Percentiles rank a stretch among this genome's conserved stretches.
These are phyloP conservation scores for Termitomyces sp. DNA, from an alignment of 1,284 basidiomycete genomes.

Conservation along the genomic window DNA sequence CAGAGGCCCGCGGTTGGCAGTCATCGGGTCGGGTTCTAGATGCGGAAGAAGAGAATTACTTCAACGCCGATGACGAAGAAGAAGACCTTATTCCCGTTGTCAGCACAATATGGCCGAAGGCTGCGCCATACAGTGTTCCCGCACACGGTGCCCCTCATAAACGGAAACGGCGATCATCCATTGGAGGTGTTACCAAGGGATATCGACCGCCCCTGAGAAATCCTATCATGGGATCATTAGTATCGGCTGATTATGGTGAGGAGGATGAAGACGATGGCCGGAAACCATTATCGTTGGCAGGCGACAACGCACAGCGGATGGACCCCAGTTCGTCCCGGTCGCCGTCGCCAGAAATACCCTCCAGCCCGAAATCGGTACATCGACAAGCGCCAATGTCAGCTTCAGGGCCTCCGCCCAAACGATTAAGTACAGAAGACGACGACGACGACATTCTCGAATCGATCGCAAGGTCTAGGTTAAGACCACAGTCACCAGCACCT, in stretches of 20 bases:
- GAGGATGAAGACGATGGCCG: slow-evolving; percentile 46
- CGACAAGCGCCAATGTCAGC: slow-evolving; percentile 32
- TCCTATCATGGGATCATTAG: slow-evolving; percentile 52
- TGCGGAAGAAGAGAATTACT: slow-evolving; percentile 85
- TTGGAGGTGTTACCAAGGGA: slow-evolving; percentile 31
- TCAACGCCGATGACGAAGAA: slow-evolving; percentile 76
- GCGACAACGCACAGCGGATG: slow-evolving; percentile 4
- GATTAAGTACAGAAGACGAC: slow-evolving; percentile 37
- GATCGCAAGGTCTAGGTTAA: slow-evolving; percentile 39
- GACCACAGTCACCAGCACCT: slow-evolving; percentile 38
- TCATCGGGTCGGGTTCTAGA: slow-evolving; percentile 52
- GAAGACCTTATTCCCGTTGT: slow-evolving; percentile 41
- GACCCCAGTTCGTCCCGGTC: slow-evolving; percentile 19
- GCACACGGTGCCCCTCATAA: slow-evolving; percentile 37
- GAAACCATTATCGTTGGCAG: slow-evolving; percentile 8
- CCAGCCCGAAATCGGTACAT: slow-evolving; percentile 35
- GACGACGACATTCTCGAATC: slow-evolving; percentile 52
- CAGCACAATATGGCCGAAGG: slow-evolving; percentile 34
- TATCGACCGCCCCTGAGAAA: slow-evolving; percentile 42
- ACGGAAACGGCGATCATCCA: slow-evolving; percentile 49
- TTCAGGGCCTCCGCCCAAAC: slow-evolving; percentile 33
- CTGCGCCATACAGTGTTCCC: slow-evolving; percentile 24
- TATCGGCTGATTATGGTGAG: slow-evolving; percentile 58
- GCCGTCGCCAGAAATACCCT: slow-evolving; percentile 21
- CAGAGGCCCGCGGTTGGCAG: slow-evolving; percentile 37